These are phyloP conservation scores for Leishmania braziliensis DNA, from an alignment of 208 protist species.

Conservation along the genomic window DNA sequence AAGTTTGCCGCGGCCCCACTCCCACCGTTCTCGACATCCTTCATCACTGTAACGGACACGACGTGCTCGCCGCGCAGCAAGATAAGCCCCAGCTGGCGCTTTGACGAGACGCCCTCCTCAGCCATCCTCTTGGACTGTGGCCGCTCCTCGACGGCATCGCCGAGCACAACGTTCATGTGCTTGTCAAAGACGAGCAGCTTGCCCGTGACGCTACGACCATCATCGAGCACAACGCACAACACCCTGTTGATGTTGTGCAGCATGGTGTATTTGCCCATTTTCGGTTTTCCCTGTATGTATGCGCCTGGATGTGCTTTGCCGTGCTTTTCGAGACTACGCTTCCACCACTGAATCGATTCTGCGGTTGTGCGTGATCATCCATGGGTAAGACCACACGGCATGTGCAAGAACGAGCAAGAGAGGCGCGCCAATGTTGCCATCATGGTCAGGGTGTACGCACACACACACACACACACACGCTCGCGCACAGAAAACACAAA, in stretches of 20 bases:
- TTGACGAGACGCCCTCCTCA: conserved; percentile 51
- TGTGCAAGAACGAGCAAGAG: neutral
- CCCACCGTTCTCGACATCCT: conserved; percentile 19
- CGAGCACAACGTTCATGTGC: conserved; percentile 91
- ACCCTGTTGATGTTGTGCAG: conserved; percentile 84
- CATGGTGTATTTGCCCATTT: conserved; percentile 78
- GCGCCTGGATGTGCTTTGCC: neutral
- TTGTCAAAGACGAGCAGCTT: conserved; percentile 85
- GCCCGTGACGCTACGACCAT: conserved; percentile 73
- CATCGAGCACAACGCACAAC: conserved; percentile 67
- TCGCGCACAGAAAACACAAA: neutral
- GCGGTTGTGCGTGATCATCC: neutral
- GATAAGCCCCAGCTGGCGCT: conserved; percentile 70
- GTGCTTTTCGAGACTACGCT: neutral
- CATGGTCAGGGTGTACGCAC: neutral
- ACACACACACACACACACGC: neutral
- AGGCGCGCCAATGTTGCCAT: neutral
- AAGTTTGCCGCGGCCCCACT: conserved; percentile 21
- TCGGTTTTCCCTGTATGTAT: conserved; percentile 6
- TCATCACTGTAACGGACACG: conserved; percentile 73
- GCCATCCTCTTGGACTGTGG: conserved; percentile 72
- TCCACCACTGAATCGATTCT: neutral
- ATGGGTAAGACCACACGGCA: neutral
- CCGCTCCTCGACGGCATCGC: conserved; percentile 59
- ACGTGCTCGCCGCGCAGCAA: conserved; percentile 87